Evolutionary conservation across 371 early-diverging fungal genomes (phyloP), one percentile per base, ranked within the genome.

Genomic region (Mortierella sp.): DNA sequence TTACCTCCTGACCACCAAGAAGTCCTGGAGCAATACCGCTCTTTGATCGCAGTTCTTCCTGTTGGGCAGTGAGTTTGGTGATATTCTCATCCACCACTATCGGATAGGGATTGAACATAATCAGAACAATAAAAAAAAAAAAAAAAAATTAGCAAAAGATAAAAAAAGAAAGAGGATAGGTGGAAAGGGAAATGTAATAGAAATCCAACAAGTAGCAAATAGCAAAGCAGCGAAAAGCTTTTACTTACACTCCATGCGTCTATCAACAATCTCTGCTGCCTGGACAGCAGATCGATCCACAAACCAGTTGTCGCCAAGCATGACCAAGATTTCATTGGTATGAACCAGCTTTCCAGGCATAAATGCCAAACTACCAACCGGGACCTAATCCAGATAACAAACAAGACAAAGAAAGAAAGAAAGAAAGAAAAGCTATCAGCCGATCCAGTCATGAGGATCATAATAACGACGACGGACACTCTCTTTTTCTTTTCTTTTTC

Each of bases 241-340:
- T n/a, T 14, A 59, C 87, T 74, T 81, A 91, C 93, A 85, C 67
- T 92, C 86, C 72, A 86, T 85, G 21, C 96, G 80, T 28, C 96
- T 85, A 21, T 84, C 80, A 1, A 94, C 86, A 16, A 96, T 94
- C 5, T 79, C 91, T 4, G 83, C 65, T 0, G 98, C 95, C 72
- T 97, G 93, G 43, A 80, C 82, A 0, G 92, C 90, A 5, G 95
- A 93, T 48, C 92, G 84, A 69, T 96, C 95, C 12, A 87, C 94
- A 79, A 96, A 97, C 91, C 94, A 96, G 80, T 96, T 93, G 60
- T 93, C 96, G 26, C 98, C 98, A 55, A 97, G 85, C 28, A 92
- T 75, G 0, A 94, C 95, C 25, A 91, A 75, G 14, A 97, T 87
- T 77, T 96, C 96, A 72, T 96, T 96, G 7, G 98, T 96, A 70